Percentiles rank a stretch among this genome's conserved stretches.
Evolutionary conservation across 345 rosid species (phyloP).

Genomic region (Angophora floribunda): DNA sequence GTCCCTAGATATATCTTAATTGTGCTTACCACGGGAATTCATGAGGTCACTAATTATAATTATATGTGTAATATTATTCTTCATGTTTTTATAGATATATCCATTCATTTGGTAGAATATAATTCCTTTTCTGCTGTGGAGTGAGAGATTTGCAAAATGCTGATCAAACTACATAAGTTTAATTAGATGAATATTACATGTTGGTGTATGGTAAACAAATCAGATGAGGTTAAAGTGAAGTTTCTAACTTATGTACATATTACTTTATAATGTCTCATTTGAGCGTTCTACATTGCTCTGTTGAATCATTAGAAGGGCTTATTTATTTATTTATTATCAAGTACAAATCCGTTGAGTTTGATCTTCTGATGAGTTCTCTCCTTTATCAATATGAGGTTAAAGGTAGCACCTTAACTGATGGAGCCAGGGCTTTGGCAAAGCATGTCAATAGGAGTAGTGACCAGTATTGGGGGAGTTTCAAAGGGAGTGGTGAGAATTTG

Average conservation of each 20-base stretch:
- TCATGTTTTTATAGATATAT: background rate
- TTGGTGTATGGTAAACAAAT: background rate
- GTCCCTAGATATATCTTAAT: background rate
- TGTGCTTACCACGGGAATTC: background rate
- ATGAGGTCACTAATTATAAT: background rate
- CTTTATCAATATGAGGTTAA: conserved; percentile 31
- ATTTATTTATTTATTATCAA: background rate
- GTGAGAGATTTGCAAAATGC: background rate
- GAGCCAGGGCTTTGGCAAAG: conserved; percentile 80
- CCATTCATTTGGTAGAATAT: background rate
- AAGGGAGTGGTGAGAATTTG: conserved; percentile 49
- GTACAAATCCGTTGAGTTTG: background rate
- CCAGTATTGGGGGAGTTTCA: conserved; percentile 52
- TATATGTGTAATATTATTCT: background rate
- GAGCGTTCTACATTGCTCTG: background rate
- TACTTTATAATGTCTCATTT: background rate
- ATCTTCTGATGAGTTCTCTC: background rate
- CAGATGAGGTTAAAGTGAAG: background rate
- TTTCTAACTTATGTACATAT: background rate
- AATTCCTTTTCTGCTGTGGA: background rate
- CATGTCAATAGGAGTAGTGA: conserved; percentile 50
- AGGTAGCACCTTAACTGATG: conserved; percentile 55
- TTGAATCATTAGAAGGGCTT: background rate
- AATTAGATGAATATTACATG: background rate
- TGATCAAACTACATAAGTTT: background rate